Evolutionary conservation across 106 monocot species (phyloP), one percentile per base, ranked within the genome.

Genomic region (Cymbidium sinense): DNA sequence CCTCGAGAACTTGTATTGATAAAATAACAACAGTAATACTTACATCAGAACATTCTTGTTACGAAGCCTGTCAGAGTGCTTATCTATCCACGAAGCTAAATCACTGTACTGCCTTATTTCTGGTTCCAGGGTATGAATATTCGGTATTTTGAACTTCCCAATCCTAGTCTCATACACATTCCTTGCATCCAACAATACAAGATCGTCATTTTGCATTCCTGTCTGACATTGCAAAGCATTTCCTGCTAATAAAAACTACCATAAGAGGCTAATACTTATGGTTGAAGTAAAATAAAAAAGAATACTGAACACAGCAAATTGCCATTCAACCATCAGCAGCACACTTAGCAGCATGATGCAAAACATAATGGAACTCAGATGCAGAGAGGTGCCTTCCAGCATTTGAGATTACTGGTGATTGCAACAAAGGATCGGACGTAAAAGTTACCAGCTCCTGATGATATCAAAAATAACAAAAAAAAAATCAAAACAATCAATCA

Each of bases 51-150:
- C 86, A 34, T 85, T 77, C 76, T 94, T 94, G 52, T 87, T 86
- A 77, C 69, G 84, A 44, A 98, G 83, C 71, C 76, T 73, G 50
- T 90, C 86, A 47, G 94, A 82, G 83, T 90, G 81, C 34, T 90
- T 75, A 83, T 98, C 94, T 77, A 98, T 94, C 96, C 96, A 98
- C 25, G 85, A 65, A 77, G 96, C 90, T 28, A 98, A 74, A 75
- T 98, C 96, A 86, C 96, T 98, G 20, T 94, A 98, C 75, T 98
- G 96, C 74, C 96, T 91, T 70, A 85, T 98, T 80, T 90, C 86
- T 50, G 96, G 94, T 86, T 94, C 91, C 75, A 98, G 69, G n/a
- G 96, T 94, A 41, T 87, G 85, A 34, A 88, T 83, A 83, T 94
- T 79, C 33, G 85, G 81, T 12, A 78, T 78, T 78, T 90, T 85